phyloP scores from a whole-genome alignment of 495 filamentous ascomycete genomes.

The Podospora australis region DNA sequence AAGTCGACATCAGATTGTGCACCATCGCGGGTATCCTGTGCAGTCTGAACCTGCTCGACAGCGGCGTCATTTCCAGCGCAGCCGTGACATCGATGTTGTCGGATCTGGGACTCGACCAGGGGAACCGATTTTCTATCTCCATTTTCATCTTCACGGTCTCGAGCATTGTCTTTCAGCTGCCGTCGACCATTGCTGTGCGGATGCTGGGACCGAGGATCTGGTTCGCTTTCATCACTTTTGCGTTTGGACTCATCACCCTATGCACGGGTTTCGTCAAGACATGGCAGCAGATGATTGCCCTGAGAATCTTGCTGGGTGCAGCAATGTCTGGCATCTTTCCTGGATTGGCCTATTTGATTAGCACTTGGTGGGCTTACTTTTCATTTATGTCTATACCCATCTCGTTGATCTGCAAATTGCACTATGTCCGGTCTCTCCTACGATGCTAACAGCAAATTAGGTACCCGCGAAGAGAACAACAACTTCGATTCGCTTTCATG shows the following conservation, averaged over 20 bases:
- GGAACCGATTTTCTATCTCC: slow-evolving; percentile 60
- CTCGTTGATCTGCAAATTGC: too few relatives aligned
- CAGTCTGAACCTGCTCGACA: slow-evolving; percentile 66
- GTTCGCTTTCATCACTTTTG: slow-evolving; percentile 61
- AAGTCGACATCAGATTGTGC: slow-evolving; percentile 68
- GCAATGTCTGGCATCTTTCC: slow-evolving; percentile 66
- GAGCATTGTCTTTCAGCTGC: slow-evolving; percentile 68
- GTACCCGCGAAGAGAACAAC: slow-evolving; percentile 66
- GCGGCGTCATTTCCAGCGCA: slow-evolving; percentile 69
- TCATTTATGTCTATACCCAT: too few relatives aligned
- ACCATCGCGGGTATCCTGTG: slow-evolving; percentile 69
- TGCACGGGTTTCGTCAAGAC: slow-evolving; percentile 63
- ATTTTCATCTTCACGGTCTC: slow-evolving; percentile 78
- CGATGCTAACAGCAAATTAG: too few relatives aligned
- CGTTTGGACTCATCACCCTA: slow-evolving; percentile 66
- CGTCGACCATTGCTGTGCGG: slow-evolving; percentile 64
- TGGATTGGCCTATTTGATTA: slow-evolving; percentile 63
- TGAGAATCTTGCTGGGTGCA: slow-evolving; percentile 66
- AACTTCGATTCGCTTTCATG: slow-evolving; percentile 67
- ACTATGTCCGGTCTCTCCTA: too few relatives aligned
- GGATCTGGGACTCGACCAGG: slow-evolving; percentile 56
- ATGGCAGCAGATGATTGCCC: slow-evolving; percentile 68
- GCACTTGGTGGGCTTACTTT: too few relatives aligned
- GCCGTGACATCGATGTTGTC: slow-evolving; percentile 67
- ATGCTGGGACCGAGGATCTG: slow-evolving; percentile 61